Evolutionary conservation across 1,284 basidiomycete genomes (phyloP).

Genomic region (Sporisorium scitamineum): DNA sequence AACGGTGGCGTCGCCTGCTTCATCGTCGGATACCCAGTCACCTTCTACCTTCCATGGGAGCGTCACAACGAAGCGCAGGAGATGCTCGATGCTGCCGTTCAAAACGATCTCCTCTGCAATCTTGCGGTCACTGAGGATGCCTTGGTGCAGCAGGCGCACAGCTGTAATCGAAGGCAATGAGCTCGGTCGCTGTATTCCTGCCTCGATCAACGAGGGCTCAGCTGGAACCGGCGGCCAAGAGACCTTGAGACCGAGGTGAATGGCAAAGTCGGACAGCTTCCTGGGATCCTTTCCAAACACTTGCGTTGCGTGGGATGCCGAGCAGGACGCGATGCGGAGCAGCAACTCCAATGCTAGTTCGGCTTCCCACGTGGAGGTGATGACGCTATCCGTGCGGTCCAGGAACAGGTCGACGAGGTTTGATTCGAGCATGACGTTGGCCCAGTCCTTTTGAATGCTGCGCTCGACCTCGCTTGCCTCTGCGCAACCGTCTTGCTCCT

Average conservation of each 20-base stretch:
- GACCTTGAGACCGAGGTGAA: slow-evolving; percentile 40
- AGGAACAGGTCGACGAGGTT: slow-evolving; percentile 29
- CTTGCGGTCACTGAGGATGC: slow-evolving; percentile 77
- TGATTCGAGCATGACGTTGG: slow-evolving; percentile 35
- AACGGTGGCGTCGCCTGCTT: slow-evolving; percentile 70
- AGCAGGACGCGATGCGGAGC: slow-evolving; percentile 42
- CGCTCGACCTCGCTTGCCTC: slow-evolving; percentile 46
- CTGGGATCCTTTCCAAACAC: slow-evolving; percentile 25
- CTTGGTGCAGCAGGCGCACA: slow-evolving; percentile 75
- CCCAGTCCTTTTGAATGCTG: slow-evolving; percentile 48
- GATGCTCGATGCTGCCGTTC: slow-evolving; percentile 74
- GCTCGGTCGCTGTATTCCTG: slow-evolving; percentile 1
- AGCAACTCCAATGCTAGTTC: slow-evolving; percentile 41
- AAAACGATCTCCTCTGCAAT: slow-evolving; percentile 76
- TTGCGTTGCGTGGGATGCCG: slow-evolving; percentile 25
- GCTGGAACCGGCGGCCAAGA: slow-evolving; percentile 39
- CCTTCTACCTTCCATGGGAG: slow-evolving; percentile 73
- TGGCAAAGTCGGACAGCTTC: slow-evolving; percentile 33
- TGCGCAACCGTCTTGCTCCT: slow-evolving; percentile 7
- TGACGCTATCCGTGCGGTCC: slow-evolving; percentile 37
- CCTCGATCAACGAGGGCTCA: not conserved
- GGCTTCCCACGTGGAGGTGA: slow-evolving; percentile 47
- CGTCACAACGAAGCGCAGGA: slow-evolving; percentile 81
- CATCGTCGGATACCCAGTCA: slow-evolving; percentile 25
- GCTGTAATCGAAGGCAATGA: slow-evolving; percentile 66